Evolutionary conservation across 352 stramenopile species (phyloP), one percentile per base, ranked within the genome.

Genomic region (Pythium brachiatum): DNA sequence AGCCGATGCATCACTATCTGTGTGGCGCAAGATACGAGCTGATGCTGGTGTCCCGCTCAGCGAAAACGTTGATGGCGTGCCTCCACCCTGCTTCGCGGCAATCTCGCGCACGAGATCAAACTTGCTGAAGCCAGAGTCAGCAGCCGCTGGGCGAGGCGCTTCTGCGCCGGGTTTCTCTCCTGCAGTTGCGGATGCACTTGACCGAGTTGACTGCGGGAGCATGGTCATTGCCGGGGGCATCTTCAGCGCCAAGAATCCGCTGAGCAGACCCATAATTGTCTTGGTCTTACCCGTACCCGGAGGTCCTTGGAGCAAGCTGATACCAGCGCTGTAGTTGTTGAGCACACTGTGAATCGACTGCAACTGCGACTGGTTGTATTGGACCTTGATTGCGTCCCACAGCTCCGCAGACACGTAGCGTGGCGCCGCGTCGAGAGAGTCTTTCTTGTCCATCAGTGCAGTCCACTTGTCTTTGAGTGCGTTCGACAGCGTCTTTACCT

Each of bases 211-310:
- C 32, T 57, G 58, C 26, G 64, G 61, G 54, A 86, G 76, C 21
- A 89, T 58, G 5, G 80, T 60, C 27, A 48, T 48, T 23, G 78
- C 69, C 12, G 80, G 66, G 25, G 83, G 83, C 26, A 86, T 69
- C 48, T 78, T 73, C 23, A 94, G 62, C 29, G 87, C 66, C 7
- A 96, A 41, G 34, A 94, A 81, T 7, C 87, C 83, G 46, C 85
- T 94, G 1, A 96, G 61, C 8, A 96, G 48, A 0, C 73, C 87
- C 81, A 96, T 89, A 44, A 97, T 94, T 4, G 92, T 98, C 60
- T 95, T 94, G 2, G 95, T 98, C 70, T 98, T 98, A 32, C 95
- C 95, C 18, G 92, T 98, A 60, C 96, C 95, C 1, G 97, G 97
- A 7, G 96, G 96, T 15, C 96, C 97, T 77, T 99, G 96, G 6